A percentile compares a stretch with the other conserved stretches of the same genome.
Evolutionary conservation across 2,329 filamentous ascomycete genomes (phyloP).

Genomic region (Fonsecaea nubica): DNA sequence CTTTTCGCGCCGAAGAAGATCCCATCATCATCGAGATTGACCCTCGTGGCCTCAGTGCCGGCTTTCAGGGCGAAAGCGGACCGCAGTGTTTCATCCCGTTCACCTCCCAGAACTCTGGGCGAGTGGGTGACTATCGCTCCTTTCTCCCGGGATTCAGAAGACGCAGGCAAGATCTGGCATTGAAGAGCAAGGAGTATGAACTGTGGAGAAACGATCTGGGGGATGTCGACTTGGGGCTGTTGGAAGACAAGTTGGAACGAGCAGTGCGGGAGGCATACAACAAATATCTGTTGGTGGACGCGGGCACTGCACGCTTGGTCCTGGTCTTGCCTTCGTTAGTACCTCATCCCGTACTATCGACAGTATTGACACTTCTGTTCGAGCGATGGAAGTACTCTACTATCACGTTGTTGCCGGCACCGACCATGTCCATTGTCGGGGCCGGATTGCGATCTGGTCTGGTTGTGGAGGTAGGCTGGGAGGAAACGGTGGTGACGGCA

Average conservation of each 20-base stretch:
- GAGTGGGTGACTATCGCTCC: slow-evolving; percentile 79
- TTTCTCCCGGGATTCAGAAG: slow-evolving; percentile 65
- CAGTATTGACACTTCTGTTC: slow-evolving; percentile 79
- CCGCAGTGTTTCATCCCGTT: slow-evolving; percentile 76
- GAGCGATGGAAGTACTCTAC: slow-evolving; percentile 78
- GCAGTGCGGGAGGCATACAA: slow-evolving; percentile 80
- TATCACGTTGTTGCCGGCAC: slow-evolving; percentile 78
- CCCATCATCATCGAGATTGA: slow-evolving; percentile 82
- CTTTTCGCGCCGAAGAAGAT: slow-evolving; percentile 76
- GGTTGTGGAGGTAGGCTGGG: slow-evolving; percentile 90
- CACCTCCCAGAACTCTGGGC: slow-evolving; percentile 75
- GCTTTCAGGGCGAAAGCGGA: slow-evolving; percentile 81
- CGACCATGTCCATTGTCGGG: slow-evolving; percentile 75
- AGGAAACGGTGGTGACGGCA: slow-evolving; percentile 82
- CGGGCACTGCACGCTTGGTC: slow-evolving; percentile 74
- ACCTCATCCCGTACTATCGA: slow-evolving; percentile 77
- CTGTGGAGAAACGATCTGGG: slow-evolving; percentile 80
- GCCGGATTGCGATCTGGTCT: slow-evolving; percentile 86
- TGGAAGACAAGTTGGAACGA: slow-evolving; percentile 86
- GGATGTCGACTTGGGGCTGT: slow-evolving; percentile 74
- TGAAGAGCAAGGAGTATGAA: slow-evolving; percentile 63
- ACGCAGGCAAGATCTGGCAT: slow-evolving; percentile 50
- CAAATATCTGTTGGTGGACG: slow-evolving; percentile 67
- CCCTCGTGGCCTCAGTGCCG: slow-evolving; percentile 76
- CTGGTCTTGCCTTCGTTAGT: slow-evolving; percentile 79